A percentile compares a stretch with the other conserved stretches of the same genome.
Conservation (phyloP, 2,329 filamentous ascomycete species). For the Ceratocystis papillata region DNA sequence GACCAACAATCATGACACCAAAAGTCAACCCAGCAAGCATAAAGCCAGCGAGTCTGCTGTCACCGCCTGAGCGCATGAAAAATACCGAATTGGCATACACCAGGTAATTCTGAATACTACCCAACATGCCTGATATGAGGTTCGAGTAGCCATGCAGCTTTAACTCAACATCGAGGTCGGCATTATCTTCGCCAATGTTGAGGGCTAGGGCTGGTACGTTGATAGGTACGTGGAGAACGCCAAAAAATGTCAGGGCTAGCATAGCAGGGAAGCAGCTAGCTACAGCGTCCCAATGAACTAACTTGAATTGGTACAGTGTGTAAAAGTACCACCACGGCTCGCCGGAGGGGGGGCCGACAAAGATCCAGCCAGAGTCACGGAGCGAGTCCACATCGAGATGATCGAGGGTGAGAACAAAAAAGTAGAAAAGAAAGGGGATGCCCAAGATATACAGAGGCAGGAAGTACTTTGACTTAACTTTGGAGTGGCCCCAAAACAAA, state of each 20-base stretch:
- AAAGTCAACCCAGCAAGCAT: slow-evolving; percentile 73
- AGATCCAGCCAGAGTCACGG: slow-evolving; percentile 75
- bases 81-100: slow-evolving; percentile 97
- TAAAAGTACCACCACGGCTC: slow-evolving; percentile 98
- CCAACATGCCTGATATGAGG: slow-evolving; percentile 70
- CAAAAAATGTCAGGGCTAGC: slow-evolving; percentile 95
- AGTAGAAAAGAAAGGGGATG: slow-evolving; percentile 67
- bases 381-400: slow-evolving; percentile 55
- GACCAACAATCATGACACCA: slow-evolving; percentile 73
- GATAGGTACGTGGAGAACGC: slow-evolving; percentile 91
- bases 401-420: slow-evolving; percentile 60
- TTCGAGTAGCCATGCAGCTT: slow-evolving; percentile 91
- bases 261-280: slow-evolving; percentile 82
- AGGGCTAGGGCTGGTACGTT: slow-evolving; percentile 91
- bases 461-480: slow-evolving; percentile 70
- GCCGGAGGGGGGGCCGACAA: slow-evolving; percentile 68
- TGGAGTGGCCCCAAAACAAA: slow-evolving; percentile 65
- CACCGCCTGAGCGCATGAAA: slow-evolving; percentile 85
- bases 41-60: slow-evolving; percentile 73
- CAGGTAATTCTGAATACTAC: slow-evolving; percentile 92
- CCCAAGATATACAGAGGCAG: slow-evolving; percentile 75
- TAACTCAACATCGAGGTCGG: slow-evolving; percentile 81
- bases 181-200: slow-evolving; percentile 81
- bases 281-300: slow-evolving; percentile 75
- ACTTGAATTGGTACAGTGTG: slow-evolving; percentile 76